Evolutionary conservation across 495 filamentous ascomycete genomes (phyloP), one percentile per base, ranked within the genome.

Genomic region (Rostrohypoxylon terebratum): DNA sequence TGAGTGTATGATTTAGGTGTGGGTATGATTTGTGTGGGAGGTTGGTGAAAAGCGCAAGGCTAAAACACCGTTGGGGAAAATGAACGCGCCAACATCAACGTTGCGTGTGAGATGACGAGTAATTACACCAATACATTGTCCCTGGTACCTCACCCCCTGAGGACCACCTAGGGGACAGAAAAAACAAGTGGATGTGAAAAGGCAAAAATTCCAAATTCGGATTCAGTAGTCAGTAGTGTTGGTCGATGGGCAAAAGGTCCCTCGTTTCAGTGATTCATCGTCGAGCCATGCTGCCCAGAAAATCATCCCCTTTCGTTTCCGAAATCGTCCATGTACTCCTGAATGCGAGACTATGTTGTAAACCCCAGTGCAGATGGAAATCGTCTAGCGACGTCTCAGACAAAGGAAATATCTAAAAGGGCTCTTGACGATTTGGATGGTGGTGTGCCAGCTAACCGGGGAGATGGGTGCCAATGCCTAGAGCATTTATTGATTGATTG

Each of bases 321-420:
- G 55, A 69, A 62, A 72, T 67, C 45, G 54, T 53, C 59, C 36
- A 64, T 57, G 61, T 61, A 65, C 55, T 65, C 65, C 54, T 55
- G 48, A 57, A 66, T 71, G 68, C 68, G 62, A 66, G 63, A 66
- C 57, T 65, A 62, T 54, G 62, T 71, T 71, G 58, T 61, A 65
- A 68, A 59, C 34, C 54, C 55, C 16, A 14, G 44, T 60, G 71
- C 28, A 69, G 57, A 67, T 64, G 45, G 61, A 54, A 45, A 42
- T 36, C 71, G 66, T 64, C 71, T 59, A 63, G 71, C 66, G 71
- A 73, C 65, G 71, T 48, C 54, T 63, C 38, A 54, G 16, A 73
- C 71, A 73, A 69, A 73, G 71, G 71, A 73, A 73, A 73, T 69
- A 69, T 69, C 38, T 69, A 69, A 23, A 65, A 64, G 23, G 16